Percentiles rank a stretch among this genome's conserved stretches.
phyloP scores from a whole-genome alignment of 1,139 yeast genomes.

The Hemisphaericaspora xylanilytica region DNA sequence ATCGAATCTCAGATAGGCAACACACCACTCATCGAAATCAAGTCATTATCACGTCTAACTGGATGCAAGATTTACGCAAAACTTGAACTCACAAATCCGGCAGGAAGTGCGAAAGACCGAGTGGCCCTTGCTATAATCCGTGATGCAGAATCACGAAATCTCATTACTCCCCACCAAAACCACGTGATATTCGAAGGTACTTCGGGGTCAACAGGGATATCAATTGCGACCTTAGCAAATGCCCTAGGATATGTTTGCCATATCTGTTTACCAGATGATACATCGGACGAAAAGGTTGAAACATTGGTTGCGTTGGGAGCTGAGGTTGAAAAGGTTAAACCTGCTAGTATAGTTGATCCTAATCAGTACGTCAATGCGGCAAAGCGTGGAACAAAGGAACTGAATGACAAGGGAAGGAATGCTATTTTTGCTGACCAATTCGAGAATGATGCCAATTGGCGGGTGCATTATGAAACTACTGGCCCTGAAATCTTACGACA shows the following conservation, averaged over 20 bases:
- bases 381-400: constrained; percentile 55
- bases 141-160: constrained; percentile 61
- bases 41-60: constrained; percentile 69
- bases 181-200: constrained; percentile 91
- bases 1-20: constrained; percentile 71
- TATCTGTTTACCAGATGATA: constrained; percentile 93
- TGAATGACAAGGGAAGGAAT: constrained; percentile 41
- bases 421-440: constrained; percentile 95
- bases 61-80: constrained; percentile 88
- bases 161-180: constrained; percentile 50
- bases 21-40: constrained; percentile 80
- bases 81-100: constrained; percentile 84
- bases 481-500: constrained; percentile 89
- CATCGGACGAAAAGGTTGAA: constrained; percentile 77
- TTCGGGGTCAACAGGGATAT: constrained; percentile 93
- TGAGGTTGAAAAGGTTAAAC: constrained; percentile 80
- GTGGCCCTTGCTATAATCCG: constrained; percentile 84
- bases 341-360: constrained; percentile 94
- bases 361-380: constrained; percentile 92
- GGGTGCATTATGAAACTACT: constrained; percentile 73
- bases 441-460: constrained; percentile 91
- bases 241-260: constrained; percentile 88
- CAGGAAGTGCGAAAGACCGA: constrained; percentile 93
- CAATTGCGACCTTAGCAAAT: constrained; percentile 83
- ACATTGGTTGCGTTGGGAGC: constrained; percentile 79